These are phyloP conservation scores for Neofusicoccum cordaticola DNA, from an alignment of 2,329 filamentous ascomycete genomes.

Conservation along the genomic window DNA sequence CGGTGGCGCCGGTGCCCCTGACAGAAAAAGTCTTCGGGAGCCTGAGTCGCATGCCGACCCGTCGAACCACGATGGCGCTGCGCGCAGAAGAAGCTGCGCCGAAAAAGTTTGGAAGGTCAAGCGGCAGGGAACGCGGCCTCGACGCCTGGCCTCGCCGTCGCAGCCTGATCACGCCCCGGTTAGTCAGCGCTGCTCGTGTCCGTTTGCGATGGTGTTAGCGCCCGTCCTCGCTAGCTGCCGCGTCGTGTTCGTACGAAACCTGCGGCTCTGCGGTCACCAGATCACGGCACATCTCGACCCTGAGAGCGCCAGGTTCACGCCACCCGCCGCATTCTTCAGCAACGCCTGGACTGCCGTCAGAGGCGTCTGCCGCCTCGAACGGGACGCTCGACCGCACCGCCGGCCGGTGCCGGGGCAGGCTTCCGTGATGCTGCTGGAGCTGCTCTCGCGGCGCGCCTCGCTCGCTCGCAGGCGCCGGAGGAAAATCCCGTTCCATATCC, in stretches of 20 bases:
- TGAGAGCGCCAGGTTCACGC: constrained; percentile 7
- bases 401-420: background rate
- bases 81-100: background rate
- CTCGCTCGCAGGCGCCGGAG: background rate
- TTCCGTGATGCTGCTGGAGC: constrained; percentile 1
- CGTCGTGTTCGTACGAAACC: background rate
- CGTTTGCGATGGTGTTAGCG: background rate
- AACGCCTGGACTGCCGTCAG: constrained; percentile 6
- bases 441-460: background rate
- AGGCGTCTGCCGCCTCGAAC: background rate
- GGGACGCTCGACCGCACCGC: background rate
- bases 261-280: constrained; percentile 7
- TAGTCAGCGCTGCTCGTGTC: background rate
- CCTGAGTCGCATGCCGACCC: background rate
- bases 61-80: constrained; percentile 1
- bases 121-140: background rate
- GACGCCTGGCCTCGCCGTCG: background rate
- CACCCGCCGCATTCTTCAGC: background rate
- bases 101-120: background rate
- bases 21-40: background rate
- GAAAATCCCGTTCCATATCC: constrained; percentile 4
- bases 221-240: background rate
- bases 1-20: constrained; percentile 6
- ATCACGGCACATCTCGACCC: background rate
- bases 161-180: background rate